Base-by-base conservation (phyloP, 73 alveolate genomes). In the Paramecium caudatum region DNA sequence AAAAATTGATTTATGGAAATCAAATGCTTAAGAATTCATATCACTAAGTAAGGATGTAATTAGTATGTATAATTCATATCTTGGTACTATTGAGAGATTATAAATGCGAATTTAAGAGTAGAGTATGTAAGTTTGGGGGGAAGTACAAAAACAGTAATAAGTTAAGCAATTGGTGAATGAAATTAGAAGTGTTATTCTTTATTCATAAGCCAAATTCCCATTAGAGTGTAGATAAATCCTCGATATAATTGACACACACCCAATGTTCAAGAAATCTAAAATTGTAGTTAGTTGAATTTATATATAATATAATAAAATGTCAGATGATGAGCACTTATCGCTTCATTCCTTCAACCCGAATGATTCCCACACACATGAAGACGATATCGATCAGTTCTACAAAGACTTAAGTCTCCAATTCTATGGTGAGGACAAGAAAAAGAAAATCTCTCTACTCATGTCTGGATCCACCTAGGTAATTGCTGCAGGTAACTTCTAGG, bases 381-480 rank as follows among this genome's bases (percentile, higher is more conserved):
- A 74, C 19, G 69, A 74, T 6, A 74, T 74, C 8, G 88, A 74
- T 37, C 37, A 74, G 12, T 74, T 74, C 32, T 74, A 74, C 65
- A 74, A 74, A 68, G 62, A 74, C 19, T 43, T 74, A 39, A 74
- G 88, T 74, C 43, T 41, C 25, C 15, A 74, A 45, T 74, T 74
- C 15, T 74, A 74, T 74, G 88, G 55, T 12, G 43, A 74, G 15
- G 88, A 74, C 33, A 55, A 55, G 30, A 74, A 74, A 74, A 41
- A 74, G 88, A 74, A 74, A 43, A 68, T 74, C 6, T 74, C 88
- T 36, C 69, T 74, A 6, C 32, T 74, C 43, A 36, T 74, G 62
- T 74, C 88, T 16, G 88, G 88, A 41, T 74, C 88, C 36, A 74
- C 88, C 19, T 30, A 74, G 43, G 88, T 74, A 55, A 55, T 21